Evolutionary conservation across 768 basidiomycete species (phyloP), one percentile per base, ranked within the genome.

Genomic region (Pulveroboletus sp.): DNA sequence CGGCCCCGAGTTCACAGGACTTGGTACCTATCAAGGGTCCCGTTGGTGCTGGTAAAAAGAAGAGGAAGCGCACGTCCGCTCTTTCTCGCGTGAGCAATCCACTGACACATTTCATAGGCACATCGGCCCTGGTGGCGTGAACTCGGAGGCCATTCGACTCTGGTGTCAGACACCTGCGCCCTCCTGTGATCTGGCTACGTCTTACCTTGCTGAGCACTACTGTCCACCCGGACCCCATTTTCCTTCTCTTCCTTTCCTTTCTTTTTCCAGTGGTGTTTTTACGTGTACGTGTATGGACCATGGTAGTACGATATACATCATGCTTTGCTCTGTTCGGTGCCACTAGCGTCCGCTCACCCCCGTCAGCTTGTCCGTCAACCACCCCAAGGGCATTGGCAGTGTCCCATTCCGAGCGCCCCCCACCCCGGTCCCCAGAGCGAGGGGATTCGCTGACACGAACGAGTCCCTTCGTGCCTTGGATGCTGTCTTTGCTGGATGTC

Each of bases 391-490:
- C 35, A 84, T 83, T 58, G 82, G 85, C 49, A 87, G 59, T 43
- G 77, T 70, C 39, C 78, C 78, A 58, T 82, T 78, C 50, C 83
- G 73, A 26, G 81, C 75, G n/a, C 82, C 73, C 6, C 83, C 82
- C 26, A 77, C 74, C 7, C 69, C 66, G 38, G 78, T 77, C 18
- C 89, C 87, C 31, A 92, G 68, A 8, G 89, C 81, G 36, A 93
- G 77, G 8, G 90, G 90, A 60, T 93, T 90, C 15, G 90, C 80
- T n/a, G 88, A 82, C 27, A 79, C 71, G 64, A 81, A 90, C 1
- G 90, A 89, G 53, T 89, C 84, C 57, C 82, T 88, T 54, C 90
- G 78, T 32, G 82, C 79, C 57, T 81, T 82, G 43, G 83, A 77
- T 24, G 86, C 81, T 57, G 75, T 73, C 73, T 81, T 84, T 46